These are phyloP conservation scores for Pythium monospermum DNA, from an alignment of 352 stramenopile species.

Conservation along the genomic window DNA sequence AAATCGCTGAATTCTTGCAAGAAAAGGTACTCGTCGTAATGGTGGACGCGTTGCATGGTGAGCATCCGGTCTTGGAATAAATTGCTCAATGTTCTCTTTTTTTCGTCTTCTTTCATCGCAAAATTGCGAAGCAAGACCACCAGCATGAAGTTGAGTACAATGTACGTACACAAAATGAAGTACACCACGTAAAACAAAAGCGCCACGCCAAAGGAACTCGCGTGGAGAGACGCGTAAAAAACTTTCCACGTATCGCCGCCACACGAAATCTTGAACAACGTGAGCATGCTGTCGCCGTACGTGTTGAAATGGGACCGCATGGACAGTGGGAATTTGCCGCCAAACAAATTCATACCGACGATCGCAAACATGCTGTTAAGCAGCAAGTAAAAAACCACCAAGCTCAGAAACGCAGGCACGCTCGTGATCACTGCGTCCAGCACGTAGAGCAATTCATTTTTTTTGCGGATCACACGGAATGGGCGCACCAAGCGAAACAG, in stretches of 20 bases:
- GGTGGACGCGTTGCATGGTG: conserved; percentile 68
- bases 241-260: conserved; percentile 80
- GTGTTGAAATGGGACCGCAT: conserved; percentile 82
- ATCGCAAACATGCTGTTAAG: conserved; percentile 80
- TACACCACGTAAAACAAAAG: conserved; percentile 72
- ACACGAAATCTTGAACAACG: conserved; percentile 82
- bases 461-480: conserved; percentile 72
- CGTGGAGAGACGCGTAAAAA: conserved; percentile 64
- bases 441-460: conserved; percentile 68
- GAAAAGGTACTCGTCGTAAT: conserved; percentile 76
- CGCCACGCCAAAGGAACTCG: conserved; percentile 46
- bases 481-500: conserved; percentile 71
- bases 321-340: conserved; percentile 58
- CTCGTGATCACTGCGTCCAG: conserved; percentile 66
- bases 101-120: conserved; percentile 81
- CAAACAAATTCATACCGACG: conserved; percentile 80
- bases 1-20: conserved; percentile 72
- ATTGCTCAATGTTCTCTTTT: conserved; percentile 58
- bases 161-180: conserved; percentile 59
- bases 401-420: conserved; percentile 60
- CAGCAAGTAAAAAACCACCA: conserved; percentile 52
- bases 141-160: conserved; percentile 84
- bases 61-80: conserved; percentile 79
- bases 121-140: conserved; percentile 83
- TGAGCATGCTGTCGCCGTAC: conserved; percentile 79